Base-by-base conservation (phyloP, 192 early-diverging fungal species). In the Coemansia sp. region DNA sequence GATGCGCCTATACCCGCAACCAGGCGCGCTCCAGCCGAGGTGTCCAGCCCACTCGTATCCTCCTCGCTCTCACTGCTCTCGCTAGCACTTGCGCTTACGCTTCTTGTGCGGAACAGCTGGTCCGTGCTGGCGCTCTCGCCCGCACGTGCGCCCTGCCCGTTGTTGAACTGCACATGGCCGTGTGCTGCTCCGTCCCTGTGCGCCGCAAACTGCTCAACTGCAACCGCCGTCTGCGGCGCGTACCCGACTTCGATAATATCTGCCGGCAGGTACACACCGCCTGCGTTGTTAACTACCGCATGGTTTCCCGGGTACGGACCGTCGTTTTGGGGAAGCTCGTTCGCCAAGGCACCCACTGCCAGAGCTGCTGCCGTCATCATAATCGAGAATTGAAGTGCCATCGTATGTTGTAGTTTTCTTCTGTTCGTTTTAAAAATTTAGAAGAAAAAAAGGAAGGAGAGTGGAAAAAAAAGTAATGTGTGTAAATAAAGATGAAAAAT, bases 171-270 rank as follows among this genome's bases (percentile, higher is more conserved):
- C 14, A 22, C 47, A 10, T 23, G 23, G 8, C 6, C 47, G 47
- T 1, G 7, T 7, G 23, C 16, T 18, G 16, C 16, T n/a, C 14
- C 25, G 21, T 55, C 42, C 24, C 28, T 65, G 73, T 69, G 55
- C 2, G 38, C 46, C 10, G 54, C 64, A 28, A 70, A 77, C 67
- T 67, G 63, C 33, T 77, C 62, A 23, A 64, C 57, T 10, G 64
- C 73, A 21, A 77, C 52, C 23, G 58, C 22, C 5, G 48, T 42
- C 43, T 77, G 67, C 19, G 69, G 73, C 19, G 63, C 62, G 51
- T 77, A 77, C 4, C 73, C 73, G 19, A 70, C 73, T 25, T 77
- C 73, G 27, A 25, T 58, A 23, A 53, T 28, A 1, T 23, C 11
- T 10, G 55, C 24, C 24, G 55, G 55, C 22, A 56, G 14, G 23